A percentile compares a stretch with the other conserved stretches of the same genome.
These are phyloP conservation scores for Allium cepa DNA, from an alignment of 106 monocot species.

Conservation along the genomic window DNA sequence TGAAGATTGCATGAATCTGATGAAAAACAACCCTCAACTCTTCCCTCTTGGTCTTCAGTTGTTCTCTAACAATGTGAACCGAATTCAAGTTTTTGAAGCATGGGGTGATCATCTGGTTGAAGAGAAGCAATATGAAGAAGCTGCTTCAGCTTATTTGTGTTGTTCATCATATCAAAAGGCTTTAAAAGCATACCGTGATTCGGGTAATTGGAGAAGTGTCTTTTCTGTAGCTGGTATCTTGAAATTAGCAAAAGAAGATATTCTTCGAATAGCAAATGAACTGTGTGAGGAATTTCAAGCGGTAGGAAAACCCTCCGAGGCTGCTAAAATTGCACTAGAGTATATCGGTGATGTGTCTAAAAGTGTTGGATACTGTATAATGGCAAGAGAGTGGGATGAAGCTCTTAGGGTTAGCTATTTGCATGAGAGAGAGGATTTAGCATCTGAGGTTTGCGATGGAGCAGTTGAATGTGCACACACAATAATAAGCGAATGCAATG, in stretches of 20 bases:
- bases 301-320: conserved; percentile 81
- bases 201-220: conserved; percentile 89
- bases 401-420: conserved; percentile 69
- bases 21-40: conserved; percentile 75
- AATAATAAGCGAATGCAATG: conserved; percentile 64
- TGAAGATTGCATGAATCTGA: conserved; percentile 71
- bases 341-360: conserved; percentile 66
- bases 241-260: conserved; percentile 28
- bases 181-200: conserved; percentile 62
- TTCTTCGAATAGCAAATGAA: conserved; percentile 61
- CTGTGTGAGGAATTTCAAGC: conserved; percentile 91
- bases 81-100: conserved; percentile 57
- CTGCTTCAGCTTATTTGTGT: conserved; percentile 73
- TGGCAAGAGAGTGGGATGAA: conserved; percentile 90
- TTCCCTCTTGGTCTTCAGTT: conserved; percentile 78
- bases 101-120: conserved; percentile 85
- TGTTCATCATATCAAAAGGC: conserved; percentile 70
- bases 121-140: conserved; percentile 66
- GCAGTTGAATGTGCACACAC: conserved; percentile 63
- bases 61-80: conserved; percentile 40
- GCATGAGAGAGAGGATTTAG: conserved; percentile 57
- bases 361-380: conserved; percentile 55
- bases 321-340: conserved; percentile 78
- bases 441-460: conserved; percentile 40
- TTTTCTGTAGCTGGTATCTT: conserved; percentile 65